These are phyloP conservation scores for Dendrobium chrysotoxum DNA, from an alignment of 106 monocot genomes.

Conservation along the genomic window DNA sequence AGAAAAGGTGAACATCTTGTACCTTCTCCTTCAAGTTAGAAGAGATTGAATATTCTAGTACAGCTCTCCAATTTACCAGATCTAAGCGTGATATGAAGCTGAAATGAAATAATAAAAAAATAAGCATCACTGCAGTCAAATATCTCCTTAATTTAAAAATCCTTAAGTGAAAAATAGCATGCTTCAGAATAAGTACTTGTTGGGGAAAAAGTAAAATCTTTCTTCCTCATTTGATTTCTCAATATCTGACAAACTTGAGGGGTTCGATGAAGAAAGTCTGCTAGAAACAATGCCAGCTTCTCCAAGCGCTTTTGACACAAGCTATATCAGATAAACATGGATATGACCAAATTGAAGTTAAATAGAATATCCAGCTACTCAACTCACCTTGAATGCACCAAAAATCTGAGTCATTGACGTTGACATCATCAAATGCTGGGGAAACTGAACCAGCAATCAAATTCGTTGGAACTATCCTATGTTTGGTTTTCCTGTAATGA, in stretches of 20 bases:
- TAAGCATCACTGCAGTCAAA: neutral
- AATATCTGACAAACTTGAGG: conserved; percentile 13
- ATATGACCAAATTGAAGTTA: neutral
- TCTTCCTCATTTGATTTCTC: conserved; percentile 4
- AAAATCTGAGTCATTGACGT: conserved; percentile 69
- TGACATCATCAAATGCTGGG: conserved; percentile 84
- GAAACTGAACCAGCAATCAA: conserved; percentile 23
- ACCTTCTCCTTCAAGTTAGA: conserved; percentile 57
- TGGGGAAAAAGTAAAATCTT: conserved; percentile 49
- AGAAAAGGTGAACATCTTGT: neutral
- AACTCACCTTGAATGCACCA: conserved; percentile 77
- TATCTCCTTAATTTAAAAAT: neutral
- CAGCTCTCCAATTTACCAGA: conserved; percentile 72
- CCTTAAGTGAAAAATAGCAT: neutral
- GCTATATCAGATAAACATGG: neutral
- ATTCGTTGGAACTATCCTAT: conserved; percentile 48
- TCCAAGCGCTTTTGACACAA: conserved; percentile 53
- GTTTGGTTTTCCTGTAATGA: conserved; percentile 47
- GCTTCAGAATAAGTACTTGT: conserved; percentile 34
- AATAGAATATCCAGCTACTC: neutral
- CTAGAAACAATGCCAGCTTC: conserved; percentile 77
- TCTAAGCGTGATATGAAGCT: conserved; percentile 80
- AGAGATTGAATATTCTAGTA: conserved; percentile 56
- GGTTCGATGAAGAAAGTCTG: conserved; percentile 33
- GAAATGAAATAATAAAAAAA: conserved; percentile 10